Evolutionary conservation across 2,329 filamentous ascomycete genomes (phyloP).

Genomic region (Fusarium luffae): DNA sequence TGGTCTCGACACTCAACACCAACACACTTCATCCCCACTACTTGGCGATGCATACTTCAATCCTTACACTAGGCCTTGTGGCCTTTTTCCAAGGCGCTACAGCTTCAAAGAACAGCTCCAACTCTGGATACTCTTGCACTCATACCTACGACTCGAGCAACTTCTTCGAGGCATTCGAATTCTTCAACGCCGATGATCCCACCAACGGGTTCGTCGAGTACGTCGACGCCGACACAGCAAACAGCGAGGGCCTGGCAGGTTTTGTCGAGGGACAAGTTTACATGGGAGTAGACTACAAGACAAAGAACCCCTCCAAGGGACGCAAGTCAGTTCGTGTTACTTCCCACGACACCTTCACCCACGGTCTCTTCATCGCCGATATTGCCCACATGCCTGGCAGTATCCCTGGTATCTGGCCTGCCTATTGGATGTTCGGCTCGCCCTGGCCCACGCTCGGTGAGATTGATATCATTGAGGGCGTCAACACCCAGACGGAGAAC

Average conservation of each 20-base stretch:
- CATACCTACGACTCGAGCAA: constrained; percentile 63
- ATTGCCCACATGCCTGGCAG: constrained; percentile 80
- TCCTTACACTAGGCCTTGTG: constrained; percentile 45
- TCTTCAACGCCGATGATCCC: constrained; percentile 71
- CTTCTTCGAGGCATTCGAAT: constrained; percentile 67
- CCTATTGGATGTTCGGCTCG: constrained; percentile 75
- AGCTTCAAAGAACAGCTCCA: constrained; percentile 36
- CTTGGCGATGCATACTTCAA: constrained; percentile 37
- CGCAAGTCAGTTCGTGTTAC: constrained; percentile 77
- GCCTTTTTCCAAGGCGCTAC: constrained; percentile 46
- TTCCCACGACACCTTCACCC: constrained; percentile 73
- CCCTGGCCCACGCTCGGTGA: constrained; percentile 78
- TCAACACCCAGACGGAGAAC: constrained; percentile 70
- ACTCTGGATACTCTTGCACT: constrained; percentile 56
- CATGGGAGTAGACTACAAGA: constrained; percentile 75
- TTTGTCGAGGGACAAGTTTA: constrained; percentile 67
- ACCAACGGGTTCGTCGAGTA: constrained; percentile 82
- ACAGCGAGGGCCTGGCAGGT: constrained; percentile 67
- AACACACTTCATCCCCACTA: neutral
- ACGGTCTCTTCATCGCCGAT: constrained; percentile 78
- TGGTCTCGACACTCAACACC: neutral
- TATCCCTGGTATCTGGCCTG: constrained; percentile 80
- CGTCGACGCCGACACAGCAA: constrained; percentile 67
- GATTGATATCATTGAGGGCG: constrained; percentile 84
- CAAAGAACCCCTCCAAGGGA: constrained; percentile 65